phyloP scores from a whole-genome alignment of 331 rosid species.

The Acacia pycnantha region DNA sequence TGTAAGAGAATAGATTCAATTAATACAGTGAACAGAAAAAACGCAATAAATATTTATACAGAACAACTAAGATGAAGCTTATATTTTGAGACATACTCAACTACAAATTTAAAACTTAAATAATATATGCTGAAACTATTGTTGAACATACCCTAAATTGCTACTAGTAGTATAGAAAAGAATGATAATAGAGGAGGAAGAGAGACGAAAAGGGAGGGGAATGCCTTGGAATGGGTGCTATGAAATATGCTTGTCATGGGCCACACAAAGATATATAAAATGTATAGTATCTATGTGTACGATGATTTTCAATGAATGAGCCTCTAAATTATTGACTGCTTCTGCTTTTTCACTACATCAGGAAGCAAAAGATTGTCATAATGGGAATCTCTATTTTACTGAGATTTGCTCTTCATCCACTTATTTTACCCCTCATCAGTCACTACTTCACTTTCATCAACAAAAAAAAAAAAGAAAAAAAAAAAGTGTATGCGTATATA shows the following conservation, averaged over 20 bases:
- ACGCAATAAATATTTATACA: too few species aligned
- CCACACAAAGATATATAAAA: not conserved
- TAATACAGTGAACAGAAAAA: too few species aligned
- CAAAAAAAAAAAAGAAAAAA: too few species aligned
- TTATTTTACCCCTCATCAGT: not conserved
- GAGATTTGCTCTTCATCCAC: not conserved
- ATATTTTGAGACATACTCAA: too few species aligned
- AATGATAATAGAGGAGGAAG: not conserved
- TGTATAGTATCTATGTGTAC: not conserved
- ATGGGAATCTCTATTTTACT: not conserved
- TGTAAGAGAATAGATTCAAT: too few species aligned
- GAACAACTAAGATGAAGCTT: too few species aligned
- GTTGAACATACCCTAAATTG: too few species aligned
- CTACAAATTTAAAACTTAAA: too few species aligned
- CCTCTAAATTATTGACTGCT: slow-evolving; percentile 8
- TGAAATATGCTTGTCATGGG: slow-evolving; percentile 15
- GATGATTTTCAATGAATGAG: not conserved
- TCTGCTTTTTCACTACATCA: not conserved
- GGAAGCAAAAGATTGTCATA: slow-evolving; percentile 5
- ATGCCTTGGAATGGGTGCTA: not conserved
- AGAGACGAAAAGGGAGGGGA: not conserved
- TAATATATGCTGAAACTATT: too few species aligned
- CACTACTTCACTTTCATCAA: not conserved
- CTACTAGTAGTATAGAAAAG: not conserved
- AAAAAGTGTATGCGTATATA: too few species aligned